Percentiles rank a stretch among this genome's conserved stretches.
These are phyloP conservation scores for Monilinia aucupariae DNA, from an alignment of 2,329 filamentous ascomycete genomes.

Conservation along the genomic window DNA sequence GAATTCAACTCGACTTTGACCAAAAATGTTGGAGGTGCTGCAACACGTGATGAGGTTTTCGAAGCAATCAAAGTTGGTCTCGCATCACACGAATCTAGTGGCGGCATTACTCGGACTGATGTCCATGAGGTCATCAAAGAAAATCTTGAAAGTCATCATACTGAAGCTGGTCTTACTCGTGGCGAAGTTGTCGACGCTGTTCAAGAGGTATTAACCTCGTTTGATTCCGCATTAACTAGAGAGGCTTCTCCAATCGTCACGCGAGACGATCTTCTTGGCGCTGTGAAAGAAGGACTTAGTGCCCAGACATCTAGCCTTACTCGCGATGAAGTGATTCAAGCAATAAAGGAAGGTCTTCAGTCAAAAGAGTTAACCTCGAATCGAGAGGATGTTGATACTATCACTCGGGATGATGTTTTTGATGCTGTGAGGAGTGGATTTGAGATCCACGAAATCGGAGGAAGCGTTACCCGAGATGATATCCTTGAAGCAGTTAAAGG, in stretches of 20 bases:
- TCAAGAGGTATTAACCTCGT: slow-evolving; percentile 78
- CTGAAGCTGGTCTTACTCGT: slow-evolving; percentile 62
- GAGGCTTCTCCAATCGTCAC: slow-evolving; percentile 60
- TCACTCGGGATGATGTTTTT: slow-evolving; percentile 58
- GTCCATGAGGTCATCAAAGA: slow-evolving; percentile 76
- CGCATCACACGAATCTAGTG: slow-evolving; percentile 62
- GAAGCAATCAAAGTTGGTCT: slow-evolving; percentile 77
- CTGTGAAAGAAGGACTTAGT: slow-evolving; percentile 80
- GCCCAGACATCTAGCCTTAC: slow-evolving; percentile 56
- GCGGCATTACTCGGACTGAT: slow-evolving; percentile 67
- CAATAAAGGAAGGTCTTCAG: slow-evolving; percentile 55
- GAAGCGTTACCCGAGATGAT: slow-evolving; percentile 57
- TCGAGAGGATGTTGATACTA: slow-evolving; percentile 36
- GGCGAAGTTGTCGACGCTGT: slow-evolving; percentile 82
- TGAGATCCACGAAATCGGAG: slow-evolving; percentile 58
- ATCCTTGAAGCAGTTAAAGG: slow-evolving; percentile 60
- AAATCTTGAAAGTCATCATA: slow-evolving; percentile 58
- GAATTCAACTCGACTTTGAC: slow-evolving; percentile 20
- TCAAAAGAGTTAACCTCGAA: slow-evolving; percentile 43
- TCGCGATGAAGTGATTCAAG: slow-evolving; percentile 53
- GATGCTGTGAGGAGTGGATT: slow-evolving; percentile 60
- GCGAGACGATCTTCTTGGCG: slow-evolving; percentile 75
- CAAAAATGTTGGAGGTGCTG: slow-evolving; percentile 46
- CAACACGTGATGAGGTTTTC: slow-evolving; percentile 79
- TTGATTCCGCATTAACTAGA: slow-evolving; percentile 66